Evolutionary conservation across 2,329 filamentous ascomycete species (phyloP).

Genomic region (Verruconis gallopava): DNA sequence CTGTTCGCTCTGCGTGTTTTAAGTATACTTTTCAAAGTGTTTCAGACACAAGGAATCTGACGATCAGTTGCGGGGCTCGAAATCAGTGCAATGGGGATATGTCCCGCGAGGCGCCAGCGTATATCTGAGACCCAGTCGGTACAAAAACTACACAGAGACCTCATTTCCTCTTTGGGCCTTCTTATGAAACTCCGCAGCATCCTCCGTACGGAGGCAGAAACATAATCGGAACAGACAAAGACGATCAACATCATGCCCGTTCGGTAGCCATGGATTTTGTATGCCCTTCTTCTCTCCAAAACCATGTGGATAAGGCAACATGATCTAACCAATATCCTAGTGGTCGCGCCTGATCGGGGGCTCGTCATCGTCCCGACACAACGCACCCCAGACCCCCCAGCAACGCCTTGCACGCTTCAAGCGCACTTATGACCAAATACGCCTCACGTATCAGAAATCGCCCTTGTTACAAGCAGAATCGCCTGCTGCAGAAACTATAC

Average conservation of each 20-base stretch:
- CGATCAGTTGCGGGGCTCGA: too few relatives aligned
- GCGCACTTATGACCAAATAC: conserved; percentile 45
- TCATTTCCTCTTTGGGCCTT: neutral
- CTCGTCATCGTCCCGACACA: conserved; percentile 3
- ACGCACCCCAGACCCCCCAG: conserved; percentile 37
- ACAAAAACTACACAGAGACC: too few relatives aligned
- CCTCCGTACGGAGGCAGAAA: neutral
- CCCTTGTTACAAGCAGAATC: conserved; percentile 38
- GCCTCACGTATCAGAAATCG: conserved; percentile 49
- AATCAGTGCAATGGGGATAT: too few relatives aligned
- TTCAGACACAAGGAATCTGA: too few relatives aligned
- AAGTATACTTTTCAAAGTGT: too few relatives aligned
- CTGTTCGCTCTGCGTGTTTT: too few relatives aligned
- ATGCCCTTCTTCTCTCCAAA: neutral
- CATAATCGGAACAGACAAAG: too few relatives aligned
- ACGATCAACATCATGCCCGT: neutral
- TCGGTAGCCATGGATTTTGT: conserved; percentile 11
- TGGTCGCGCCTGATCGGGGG: conserved; percentile 32
- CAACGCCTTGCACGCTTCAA: conserved; percentile 50
- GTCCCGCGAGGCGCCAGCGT: too few relatives aligned
- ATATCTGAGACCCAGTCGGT: too few relatives aligned
- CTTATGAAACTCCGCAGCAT: neutral
- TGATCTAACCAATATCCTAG: conserved; percentile 22
- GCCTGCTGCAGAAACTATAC: conserved; percentile 36
- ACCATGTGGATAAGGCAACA: neutral